These are phyloP conservation scores for Asterionellopsis glacialis DNA, from an alignment of 108 stramenopile genomes.

Conservation along the genomic window DNA sequence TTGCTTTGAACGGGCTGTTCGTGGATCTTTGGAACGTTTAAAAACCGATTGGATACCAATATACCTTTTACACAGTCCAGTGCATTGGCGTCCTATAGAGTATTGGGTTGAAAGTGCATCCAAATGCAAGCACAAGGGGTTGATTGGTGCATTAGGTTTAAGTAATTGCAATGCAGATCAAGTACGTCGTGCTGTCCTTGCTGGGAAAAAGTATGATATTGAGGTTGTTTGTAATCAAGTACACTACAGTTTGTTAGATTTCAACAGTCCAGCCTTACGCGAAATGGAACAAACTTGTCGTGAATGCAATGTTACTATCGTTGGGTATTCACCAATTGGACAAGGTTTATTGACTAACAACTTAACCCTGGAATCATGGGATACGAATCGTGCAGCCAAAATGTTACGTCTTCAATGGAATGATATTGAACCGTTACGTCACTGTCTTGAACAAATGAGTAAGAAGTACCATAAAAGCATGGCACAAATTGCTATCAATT, in stretches of 20 bases:
- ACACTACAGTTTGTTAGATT: constrained; percentile 61
- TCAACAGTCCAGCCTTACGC: constrained; percentile 45
- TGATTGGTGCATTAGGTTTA: constrained; percentile 58
- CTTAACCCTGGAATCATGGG: constrained; percentile 43
- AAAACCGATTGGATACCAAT: constrained; percentile 40
- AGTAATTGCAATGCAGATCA: constrained; percentile 71
- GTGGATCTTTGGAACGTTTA: constrained; percentile 47
- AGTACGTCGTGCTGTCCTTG: constrained; percentile 53
- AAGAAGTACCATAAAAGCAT: constrained; percentile 40
- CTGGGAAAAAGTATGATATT: constrained; percentile 53
- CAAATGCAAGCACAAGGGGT: constrained; percentile 53
- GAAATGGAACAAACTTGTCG: constrained; percentile 53
- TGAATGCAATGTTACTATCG: constrained; percentile 50
- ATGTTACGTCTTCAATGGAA: constrained; percentile 52
- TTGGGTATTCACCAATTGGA: constrained; percentile 71
- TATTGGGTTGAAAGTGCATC: constrained; percentile 55
- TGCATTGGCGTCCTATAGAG: constrained; percentile 55
- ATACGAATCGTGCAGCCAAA: constrained; percentile 48
- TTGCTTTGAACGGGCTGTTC: constrained; percentile 46
- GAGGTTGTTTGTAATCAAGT: constrained; percentile 65
- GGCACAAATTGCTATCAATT: constrained; percentile 78
- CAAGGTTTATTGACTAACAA: constrained; percentile 66
- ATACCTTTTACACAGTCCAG: constrained; percentile 66
- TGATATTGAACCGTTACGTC: constrained; percentile 41
- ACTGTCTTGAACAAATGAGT: constrained; percentile 30